phyloP scores from a whole-genome alignment of 2,329 filamentous ascomycete species.

The Leptographium lundbergii region DNA sequence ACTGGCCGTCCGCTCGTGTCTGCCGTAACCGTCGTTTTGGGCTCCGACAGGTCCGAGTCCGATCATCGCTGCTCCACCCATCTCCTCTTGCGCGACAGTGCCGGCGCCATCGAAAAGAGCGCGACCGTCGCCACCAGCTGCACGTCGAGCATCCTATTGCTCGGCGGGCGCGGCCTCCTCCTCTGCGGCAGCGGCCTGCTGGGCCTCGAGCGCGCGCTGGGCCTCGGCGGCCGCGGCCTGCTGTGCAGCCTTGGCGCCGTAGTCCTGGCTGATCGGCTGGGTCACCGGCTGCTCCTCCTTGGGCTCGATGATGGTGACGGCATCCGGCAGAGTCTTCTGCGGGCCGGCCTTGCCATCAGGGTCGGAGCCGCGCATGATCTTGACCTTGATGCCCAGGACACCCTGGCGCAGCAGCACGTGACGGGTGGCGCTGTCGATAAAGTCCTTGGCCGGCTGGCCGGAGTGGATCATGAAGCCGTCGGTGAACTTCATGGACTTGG shows the following conservation, averaged over 20 bases:
- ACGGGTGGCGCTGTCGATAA: constrained; percentile 96
- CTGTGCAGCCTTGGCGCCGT: constrained; percentile 77
- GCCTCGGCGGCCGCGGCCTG: constrained; percentile 54
- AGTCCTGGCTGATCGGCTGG: constrained; percentile 95
- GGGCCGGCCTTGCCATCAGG: constrained; percentile 98
- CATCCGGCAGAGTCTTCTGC: constrained; percentile 93
- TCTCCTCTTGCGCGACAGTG: background rate
- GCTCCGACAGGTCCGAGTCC: background rate
- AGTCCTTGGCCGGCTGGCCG: constrained; percentile 97
- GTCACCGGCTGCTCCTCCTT: constrained; percentile 97
- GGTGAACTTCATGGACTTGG: constrained; percentile 99
- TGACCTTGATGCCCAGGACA: constrained; percentile 99
- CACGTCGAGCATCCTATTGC: constrained; percentile 25
- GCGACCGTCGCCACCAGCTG: background rate
- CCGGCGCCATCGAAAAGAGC: background rate
- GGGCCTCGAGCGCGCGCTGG: constrained; percentile 38
- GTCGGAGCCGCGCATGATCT: constrained; percentile 99
- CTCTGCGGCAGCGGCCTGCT: constrained; percentile 23
- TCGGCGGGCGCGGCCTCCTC: constrained; percentile 38
- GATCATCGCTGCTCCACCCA: background rate
- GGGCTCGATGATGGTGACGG: constrained; percentile 99
- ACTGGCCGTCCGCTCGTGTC: background rate
- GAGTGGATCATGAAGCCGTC: constrained; percentile 99
- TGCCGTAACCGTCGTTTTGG: background rate
- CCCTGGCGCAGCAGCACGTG: constrained; percentile 99